These are phyloP conservation scores for Volvox africanus DNA, from an alignment of 139 green algal species.

Conservation along the genomic window DNA sequence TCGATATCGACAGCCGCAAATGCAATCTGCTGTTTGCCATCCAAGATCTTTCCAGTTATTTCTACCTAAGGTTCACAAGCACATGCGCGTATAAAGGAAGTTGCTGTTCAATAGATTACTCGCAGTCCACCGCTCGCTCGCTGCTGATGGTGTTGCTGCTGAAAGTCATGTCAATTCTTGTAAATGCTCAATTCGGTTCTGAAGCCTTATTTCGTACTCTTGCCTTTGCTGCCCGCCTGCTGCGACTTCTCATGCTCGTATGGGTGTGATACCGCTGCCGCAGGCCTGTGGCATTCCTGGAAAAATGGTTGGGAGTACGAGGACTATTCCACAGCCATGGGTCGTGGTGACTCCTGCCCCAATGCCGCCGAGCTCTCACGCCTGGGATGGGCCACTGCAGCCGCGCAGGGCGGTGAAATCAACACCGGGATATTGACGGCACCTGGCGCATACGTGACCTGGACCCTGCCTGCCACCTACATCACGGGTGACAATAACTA, in stretches of 20 bases:
- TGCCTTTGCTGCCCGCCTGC: neutral
- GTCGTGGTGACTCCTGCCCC: conserved; percentile 32
- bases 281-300: conserved; percentile 36
- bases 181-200: neutral
- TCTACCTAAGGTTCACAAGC: too few relatives aligned
- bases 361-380: conserved; percentile 14
- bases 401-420: neutral
- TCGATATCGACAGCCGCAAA: too few relatives aligned
- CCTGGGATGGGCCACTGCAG: conserved; percentile 14
- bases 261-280: neutral
- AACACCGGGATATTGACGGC: neutral
- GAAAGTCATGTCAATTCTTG: neutral
- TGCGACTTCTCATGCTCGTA: neutral
- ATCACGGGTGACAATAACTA: conserved; percentile 19
- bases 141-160: neutral
- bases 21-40: too few relatives aligned
- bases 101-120: neutral
- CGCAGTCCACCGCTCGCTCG: neutral
- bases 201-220: neutral
- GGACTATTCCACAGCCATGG: conserved; percentile 29
- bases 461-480: conserved; percentile 40
- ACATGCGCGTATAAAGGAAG: too few relatives aligned
- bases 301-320: neutral
- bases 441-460: neutral
- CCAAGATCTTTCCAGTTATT: too few relatives aligned